Percentiles rank a stretch among this genome's conserved stretches.
These are phyloP conservation scores for Melanogaster broomeanus DNA, from an alignment of 768 basidiomycete genomes.

Conservation along the genomic window DNA sequence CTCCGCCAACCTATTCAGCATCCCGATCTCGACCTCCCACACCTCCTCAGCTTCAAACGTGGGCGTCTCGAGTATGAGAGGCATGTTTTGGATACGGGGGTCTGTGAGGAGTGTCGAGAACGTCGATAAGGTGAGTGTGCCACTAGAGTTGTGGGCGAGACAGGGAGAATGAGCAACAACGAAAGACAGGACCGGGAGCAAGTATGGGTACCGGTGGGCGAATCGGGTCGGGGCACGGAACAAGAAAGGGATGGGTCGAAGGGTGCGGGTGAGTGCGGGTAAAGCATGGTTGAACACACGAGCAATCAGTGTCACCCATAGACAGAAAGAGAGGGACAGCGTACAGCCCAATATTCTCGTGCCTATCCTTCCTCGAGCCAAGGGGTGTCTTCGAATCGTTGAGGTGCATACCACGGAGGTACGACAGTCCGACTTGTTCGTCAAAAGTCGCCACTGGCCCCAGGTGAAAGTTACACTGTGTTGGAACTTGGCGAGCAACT, in stretches of 20 bases:
- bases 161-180: background rate
- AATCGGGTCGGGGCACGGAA: too few relatives aligned
- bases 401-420: constrained; percentile 81
- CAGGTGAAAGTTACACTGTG: background rate
- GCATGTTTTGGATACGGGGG: constrained; percentile 64
- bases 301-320: background rate
- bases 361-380: constrained; percentile 71
- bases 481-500: background rate
- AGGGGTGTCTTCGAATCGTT: constrained; percentile 78
- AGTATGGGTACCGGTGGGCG: too few relatives aligned
- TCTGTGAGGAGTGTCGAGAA: constrained; percentile 74
- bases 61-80: constrained; percentile 83
- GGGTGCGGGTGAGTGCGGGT: background rate
- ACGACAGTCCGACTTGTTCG: constrained; percentile 64
- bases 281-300: background rate
- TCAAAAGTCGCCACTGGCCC: constrained; percentile 64
- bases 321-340: constrained; percentile 26
- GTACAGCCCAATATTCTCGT: constrained; percentile 84
- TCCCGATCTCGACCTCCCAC: constrained; percentile 73
- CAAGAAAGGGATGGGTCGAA: too few relatives aligned
- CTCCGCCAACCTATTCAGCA: constrained; percentile 50
- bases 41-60: constrained; percentile 64
- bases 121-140: constrained; percentile 60
- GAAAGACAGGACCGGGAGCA: background rate
- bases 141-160: constrained; percentile 41